phyloP scores from a whole-genome alignment of 768 basidiomycete species.

The Cystofilobasidium capitatum region DNA sequence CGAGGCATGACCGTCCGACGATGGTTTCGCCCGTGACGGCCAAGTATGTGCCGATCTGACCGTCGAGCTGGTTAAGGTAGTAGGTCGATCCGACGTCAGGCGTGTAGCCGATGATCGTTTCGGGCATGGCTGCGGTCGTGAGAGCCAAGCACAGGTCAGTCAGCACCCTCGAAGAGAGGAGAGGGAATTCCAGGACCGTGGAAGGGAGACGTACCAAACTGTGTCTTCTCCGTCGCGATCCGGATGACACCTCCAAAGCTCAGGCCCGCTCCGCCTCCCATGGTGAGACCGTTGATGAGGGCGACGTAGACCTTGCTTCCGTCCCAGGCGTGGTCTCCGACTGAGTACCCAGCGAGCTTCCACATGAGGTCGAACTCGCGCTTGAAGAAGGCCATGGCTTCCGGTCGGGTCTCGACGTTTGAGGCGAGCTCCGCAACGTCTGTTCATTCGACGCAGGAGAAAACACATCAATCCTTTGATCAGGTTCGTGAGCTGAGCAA shows the following conservation, averaged over 20 bases:
- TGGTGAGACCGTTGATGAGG: constrained; percentile 80
- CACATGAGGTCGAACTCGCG: constrained; percentile 50
- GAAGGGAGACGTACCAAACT: constrained; percentile 43
- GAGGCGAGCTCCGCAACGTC: constrained; percentile 30
- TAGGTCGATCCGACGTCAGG: constrained; percentile 62
- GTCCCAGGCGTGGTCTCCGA: constrained; percentile 20
- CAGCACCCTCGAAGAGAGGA: neutral
- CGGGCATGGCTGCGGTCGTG: constrained; percentile 65
- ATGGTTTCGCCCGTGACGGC: constrained; percentile 68
- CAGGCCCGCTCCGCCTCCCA: constrained; percentile 94
- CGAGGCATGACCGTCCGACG: constrained; percentile 72
- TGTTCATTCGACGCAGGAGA: neutral
- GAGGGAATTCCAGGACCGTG: neutral
- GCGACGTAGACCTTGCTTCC: constrained; percentile 72
- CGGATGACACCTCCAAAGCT: constrained; percentile 74
- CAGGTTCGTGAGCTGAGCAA: neutral
- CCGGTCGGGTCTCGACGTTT: constrained; percentile 28
- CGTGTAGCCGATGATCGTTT: constrained; percentile 79
- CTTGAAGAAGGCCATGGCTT: constrained; percentile 80
- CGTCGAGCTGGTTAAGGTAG: constrained; percentile 82
- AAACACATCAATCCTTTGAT: neutral
- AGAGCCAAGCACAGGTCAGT: neutral
- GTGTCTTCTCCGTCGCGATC: constrained; percentile 83
- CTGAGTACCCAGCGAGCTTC: constrained; percentile 25
- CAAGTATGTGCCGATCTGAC: constrained; percentile 86